Percentiles rank a stretch among this genome's conserved stretches.
Evolutionary conservation across 2,329 filamentous ascomycete genomes (phyloP).

Genomic region (Monosporascus sp.): DNA sequence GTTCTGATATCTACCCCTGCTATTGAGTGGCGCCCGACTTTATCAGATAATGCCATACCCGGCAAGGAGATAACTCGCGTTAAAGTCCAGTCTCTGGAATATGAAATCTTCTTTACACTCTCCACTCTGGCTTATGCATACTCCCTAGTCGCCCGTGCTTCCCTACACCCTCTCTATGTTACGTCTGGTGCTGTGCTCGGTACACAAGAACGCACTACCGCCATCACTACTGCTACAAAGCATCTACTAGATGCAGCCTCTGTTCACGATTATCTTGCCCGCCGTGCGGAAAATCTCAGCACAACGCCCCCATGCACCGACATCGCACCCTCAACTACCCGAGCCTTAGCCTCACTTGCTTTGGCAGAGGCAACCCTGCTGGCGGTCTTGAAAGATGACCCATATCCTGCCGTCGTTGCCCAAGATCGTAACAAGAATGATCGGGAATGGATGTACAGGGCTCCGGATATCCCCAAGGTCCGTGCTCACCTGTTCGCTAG

Average conservation of each 20-base stretch:
- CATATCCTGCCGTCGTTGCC: constrained; percentile 77
- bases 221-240: constrained; percentile 70
- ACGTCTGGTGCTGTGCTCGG: constrained; percentile 56
- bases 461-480: constrained; percentile 82
- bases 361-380: constrained; percentile 86
- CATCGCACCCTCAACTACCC: constrained; percentile 46
- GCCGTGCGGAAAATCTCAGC: constrained; percentile 43
- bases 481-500: constrained; percentile 83
- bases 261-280: constrained; percentile 67
- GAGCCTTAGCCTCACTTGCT: constrained; percentile 59
- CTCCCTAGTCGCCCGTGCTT: constrained; percentile 64
- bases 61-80: constrained; percentile 61
- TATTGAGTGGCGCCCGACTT: constrained; percentile 80
- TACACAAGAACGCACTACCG: constrained; percentile 60
- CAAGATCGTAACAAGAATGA: constrained; percentile 78
- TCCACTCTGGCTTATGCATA: constrained; percentile 72
- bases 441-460: constrained; percentile 94
- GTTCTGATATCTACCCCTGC: constrained; percentile 55
- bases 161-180: constrained; percentile 68
- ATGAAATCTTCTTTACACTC: constrained; percentile 76
- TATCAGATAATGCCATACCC: constrained; percentile 60
- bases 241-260: constrained; percentile 73
- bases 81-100: constrained; percentile 68
- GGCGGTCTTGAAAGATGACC: constrained; percentile 89
- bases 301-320: constrained; percentile 44